A percentile compares a stretch with the other conserved stretches of the same genome.
phyloP scores from a whole-genome alignment of 768 basidiomycete genomes.

The Rhodotorula babjevae region DNA sequence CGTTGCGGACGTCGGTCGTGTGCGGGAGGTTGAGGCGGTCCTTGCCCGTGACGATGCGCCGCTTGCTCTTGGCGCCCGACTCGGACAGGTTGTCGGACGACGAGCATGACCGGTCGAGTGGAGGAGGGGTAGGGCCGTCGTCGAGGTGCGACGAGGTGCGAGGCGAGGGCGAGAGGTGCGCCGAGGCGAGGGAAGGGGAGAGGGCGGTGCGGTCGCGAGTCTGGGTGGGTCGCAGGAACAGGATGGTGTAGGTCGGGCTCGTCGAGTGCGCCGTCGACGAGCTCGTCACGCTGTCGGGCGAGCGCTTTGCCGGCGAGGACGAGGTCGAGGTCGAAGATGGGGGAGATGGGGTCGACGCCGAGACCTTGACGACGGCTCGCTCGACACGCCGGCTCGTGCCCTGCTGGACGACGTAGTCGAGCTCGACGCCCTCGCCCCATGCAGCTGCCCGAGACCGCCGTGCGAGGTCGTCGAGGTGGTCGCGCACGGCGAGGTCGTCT shows the following conservation, averaged over 20 bases:
- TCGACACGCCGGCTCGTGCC: neutral
- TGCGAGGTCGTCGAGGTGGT: neutral
- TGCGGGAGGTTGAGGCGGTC: conserved; percentile 11
- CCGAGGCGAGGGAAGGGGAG: neutral
- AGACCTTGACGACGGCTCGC: conserved; percentile 9
- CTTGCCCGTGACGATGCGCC: neutral
- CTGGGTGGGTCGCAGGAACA: neutral
- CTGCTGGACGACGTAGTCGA: neutral
- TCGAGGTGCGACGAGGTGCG: neutral
- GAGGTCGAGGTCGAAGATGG: neutral
- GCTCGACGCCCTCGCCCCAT: conserved; percentile 5
- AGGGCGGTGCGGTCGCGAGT: neutral
- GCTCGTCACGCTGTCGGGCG: neutral
- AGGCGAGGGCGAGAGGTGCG: neutral
- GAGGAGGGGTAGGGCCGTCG: neutral
- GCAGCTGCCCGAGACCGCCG: neutral
- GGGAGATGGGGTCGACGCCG: neutral
- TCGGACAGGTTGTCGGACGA: neutral
- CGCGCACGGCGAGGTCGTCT: neutral
- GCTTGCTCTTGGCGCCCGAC: neutral
- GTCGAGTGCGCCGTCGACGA: neutral
- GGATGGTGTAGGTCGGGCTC: neutral
- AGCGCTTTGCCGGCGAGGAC: neutral
- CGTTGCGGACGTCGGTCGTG: neutral
- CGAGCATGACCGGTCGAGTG: neutral